These are phyloP conservation scores for Beauveria asiatica DNA, from an alignment of 2,329 filamentous ascomycete genomes.

Conservation along the genomic window DNA sequence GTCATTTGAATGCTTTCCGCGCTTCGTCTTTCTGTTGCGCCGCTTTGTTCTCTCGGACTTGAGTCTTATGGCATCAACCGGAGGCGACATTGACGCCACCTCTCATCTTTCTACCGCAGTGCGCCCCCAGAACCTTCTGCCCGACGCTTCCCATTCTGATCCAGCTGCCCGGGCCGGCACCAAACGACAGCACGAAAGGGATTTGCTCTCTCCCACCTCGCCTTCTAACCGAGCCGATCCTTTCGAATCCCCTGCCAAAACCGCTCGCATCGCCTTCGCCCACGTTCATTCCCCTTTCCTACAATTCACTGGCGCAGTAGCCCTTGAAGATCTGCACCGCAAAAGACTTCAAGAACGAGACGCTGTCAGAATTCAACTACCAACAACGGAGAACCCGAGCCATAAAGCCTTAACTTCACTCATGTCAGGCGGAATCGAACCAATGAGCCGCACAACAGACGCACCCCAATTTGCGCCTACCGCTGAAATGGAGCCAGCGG, in stretches of 20 bases:
- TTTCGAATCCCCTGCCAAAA: conserved; percentile 44
- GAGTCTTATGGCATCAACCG: conserved; percentile 9
- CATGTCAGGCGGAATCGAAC: conserved; percentile 42
- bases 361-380: conserved; percentile 28
- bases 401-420: conserved; percentile 45
- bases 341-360: neutral
- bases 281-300: conserved; percentile 36
- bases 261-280: conserved; percentile 40
- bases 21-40: neutral
- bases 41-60: neutral
- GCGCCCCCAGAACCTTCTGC: neutral
- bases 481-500: conserved; percentile 33
- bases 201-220: conserved; percentile 31
- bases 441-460: conserved; percentile 49
- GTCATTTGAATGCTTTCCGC: conserved; percentile 2
- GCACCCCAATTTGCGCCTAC: conserved; percentile 36
- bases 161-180: conserved; percentile 3
- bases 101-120: neutral
- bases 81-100: conserved; percentile 7
- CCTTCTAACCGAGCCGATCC: conserved; percentile 23
- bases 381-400: conserved; percentile 44
- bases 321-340: conserved; percentile 31
- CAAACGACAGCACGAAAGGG: conserved; percentile 41
- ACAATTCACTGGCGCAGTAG: conserved; percentile 44
- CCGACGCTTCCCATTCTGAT: conserved; percentile 21